phyloP scores from a whole-genome alignment of 1,139 yeast species.

The Kurtzmaniella quercitrusa region DNA sequence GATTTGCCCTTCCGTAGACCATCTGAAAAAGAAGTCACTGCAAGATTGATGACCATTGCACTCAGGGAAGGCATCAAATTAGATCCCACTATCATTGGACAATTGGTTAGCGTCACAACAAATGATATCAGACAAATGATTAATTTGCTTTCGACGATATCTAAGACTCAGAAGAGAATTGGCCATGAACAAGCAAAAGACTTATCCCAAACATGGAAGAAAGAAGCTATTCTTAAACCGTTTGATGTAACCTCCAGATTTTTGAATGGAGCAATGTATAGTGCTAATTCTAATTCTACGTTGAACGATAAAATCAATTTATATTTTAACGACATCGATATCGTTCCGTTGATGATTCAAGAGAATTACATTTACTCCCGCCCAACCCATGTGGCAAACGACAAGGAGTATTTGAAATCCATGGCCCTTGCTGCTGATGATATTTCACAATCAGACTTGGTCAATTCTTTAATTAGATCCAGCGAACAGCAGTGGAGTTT shows the following conservation, averaged over 20 bases:
- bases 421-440: slow-evolving; percentile 82
- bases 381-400: slow-evolving; percentile 42
- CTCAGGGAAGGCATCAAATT: slow-evolving; percentile 75
- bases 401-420: slow-evolving; percentile 51
- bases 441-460: slow-evolving; percentile 75
- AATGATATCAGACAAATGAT: slow-evolving; percentile 95
- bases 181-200: slow-evolving; percentile 47
- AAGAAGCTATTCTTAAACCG: slow-evolving; percentile 86
- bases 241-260: slow-evolving; percentile 82
- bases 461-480: slow-evolving; percentile 78
- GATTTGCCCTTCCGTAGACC: slow-evolving; percentile 90
- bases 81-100: slow-evolving; percentile 78
- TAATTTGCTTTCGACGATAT: slow-evolving; percentile 79
- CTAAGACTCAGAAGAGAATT: slow-evolving; percentile 63
- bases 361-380: slow-evolving; percentile 77
- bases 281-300: slow-evolving; percentile 47
- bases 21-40: slow-evolving; percentile 70
- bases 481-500: slow-evolving; percentile 95
- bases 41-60: slow-evolving; percentile 89
- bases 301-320: slow-evolving; percentile 82
- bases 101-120: slow-evolving; percentile 77
- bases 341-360: slow-evolving; percentile 93
- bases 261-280: slow-evolving; percentile 59
- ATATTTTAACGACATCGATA: slow-evolving; percentile 92
- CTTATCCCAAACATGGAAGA: slow-evolving; percentile 74